Evolutionary conservation across 345 rosid species (phyloP).

Genomic region (Euphorbia pulcherrima): DNA sequence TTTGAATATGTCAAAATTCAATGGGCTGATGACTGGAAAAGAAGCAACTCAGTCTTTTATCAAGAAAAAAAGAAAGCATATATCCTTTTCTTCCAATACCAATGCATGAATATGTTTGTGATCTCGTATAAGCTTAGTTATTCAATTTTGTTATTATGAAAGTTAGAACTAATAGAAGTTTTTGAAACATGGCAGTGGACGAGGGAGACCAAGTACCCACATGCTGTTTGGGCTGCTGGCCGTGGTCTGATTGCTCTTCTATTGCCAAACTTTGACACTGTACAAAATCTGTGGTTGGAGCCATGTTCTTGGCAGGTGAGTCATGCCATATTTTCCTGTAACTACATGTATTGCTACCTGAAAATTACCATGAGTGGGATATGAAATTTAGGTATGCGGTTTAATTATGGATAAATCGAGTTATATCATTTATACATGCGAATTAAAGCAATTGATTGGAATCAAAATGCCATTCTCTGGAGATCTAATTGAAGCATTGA

Average conservation of each 20-base stretch:
- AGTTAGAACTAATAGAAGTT: constrained; percentile 15
- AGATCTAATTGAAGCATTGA: background rate
- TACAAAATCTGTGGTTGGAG: constrained; percentile 89
- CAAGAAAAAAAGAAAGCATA: background rate
- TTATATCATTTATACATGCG: background rate
- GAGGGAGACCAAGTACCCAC: constrained; percentile 80
- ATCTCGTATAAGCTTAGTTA: constrained; percentile 6
- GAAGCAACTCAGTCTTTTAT: background rate
- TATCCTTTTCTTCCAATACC: background rate
- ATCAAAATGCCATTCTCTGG: background rate
- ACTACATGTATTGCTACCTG: background rate
- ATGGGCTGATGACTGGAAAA: background rate
- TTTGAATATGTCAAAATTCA: background rate
- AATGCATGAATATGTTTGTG: background rate
- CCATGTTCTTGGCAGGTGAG: constrained; percentile 86
- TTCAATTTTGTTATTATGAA: constrained; percentile 6
- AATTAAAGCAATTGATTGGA: background rate
- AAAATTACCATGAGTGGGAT: background rate
- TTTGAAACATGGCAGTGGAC: constrained; percentile 55
- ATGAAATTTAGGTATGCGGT: constrained; percentile 3
- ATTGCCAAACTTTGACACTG: constrained; percentile 77
- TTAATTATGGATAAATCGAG: background rate
- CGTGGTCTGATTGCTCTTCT: constrained; percentile 76
- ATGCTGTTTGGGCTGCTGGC: constrained; percentile 97
- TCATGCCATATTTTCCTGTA: constrained; percentile 1